These are phyloP conservation scores for Copromyces sp. DNA, from an alignment of 495 filamentous ascomycete species.

Conservation along the genomic window DNA sequence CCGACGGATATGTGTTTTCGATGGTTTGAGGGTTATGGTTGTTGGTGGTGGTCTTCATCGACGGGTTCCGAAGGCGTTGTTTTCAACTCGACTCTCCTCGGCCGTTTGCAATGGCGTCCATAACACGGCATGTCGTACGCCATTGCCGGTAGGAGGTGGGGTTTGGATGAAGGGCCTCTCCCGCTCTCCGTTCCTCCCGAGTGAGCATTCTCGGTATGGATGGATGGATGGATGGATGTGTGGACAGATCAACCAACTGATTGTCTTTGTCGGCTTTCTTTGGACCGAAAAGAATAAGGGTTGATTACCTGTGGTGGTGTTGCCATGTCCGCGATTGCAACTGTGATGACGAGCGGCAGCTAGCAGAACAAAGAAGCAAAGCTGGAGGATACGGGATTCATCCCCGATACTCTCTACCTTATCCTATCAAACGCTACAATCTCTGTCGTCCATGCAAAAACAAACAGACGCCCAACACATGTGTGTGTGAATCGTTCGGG, in stretches of 20 bases:
- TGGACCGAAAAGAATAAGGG: not conserved
- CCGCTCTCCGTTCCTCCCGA: not conserved
- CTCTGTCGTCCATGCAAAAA: not conserved
- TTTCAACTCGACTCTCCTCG: not conserved
- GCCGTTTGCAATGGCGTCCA: not conserved
- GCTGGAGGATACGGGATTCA: not conserved
- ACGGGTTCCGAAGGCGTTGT: not conserved
- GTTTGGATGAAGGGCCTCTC: not conserved
- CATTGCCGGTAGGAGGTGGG: not conserved
- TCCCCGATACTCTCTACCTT: not conserved
- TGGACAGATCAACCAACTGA: not conserved
- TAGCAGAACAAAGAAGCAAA: not conserved
- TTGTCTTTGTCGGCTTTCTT: not conserved
- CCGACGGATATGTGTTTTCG: not conserved
- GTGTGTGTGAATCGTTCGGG: not conserved
- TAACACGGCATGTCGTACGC: not conserved
- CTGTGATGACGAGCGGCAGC: not conserved
- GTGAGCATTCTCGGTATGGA: not conserved
- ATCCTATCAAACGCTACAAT: not conserved
- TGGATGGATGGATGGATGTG: not conserved
- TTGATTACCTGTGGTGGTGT: not conserved
- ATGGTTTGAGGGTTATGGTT: not conserved
- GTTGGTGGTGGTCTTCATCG: not conserved
- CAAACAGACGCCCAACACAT: not conserved
- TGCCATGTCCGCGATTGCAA: not conserved